Evolutionary conservation across 257 asterid species (phyloP), one percentile per base, ranked within the genome.

Genomic region (Salvia rosmarinus): DNA sequence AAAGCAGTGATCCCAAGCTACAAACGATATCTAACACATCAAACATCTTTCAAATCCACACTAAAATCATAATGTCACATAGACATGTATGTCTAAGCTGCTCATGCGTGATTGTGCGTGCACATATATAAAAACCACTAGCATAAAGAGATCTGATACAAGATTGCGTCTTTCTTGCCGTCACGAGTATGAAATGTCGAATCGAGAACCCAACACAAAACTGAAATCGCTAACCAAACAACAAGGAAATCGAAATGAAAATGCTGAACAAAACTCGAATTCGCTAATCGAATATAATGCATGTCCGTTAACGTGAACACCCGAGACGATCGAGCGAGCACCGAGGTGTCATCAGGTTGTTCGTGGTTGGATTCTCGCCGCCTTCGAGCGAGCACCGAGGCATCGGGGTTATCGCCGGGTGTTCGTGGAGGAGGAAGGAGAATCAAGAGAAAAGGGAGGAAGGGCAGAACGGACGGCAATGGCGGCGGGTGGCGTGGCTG

Each of bases 101-200:
- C 49, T 56, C 75, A 73, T 37, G 71, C 64, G 79, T 68, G 76
- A 42, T 69, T 64, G 70, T n/a, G 58, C 54, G 66, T 21, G 69
- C 68, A 62, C 69, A 74, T 58, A 51, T 57, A 75, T 14, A 68
- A 64, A 56, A 9, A 6, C 4, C 56, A 80, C 17, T 66, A n/a
- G 67, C 78, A 77, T 35, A 77, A 59, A 71, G 71, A 54, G 77
- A 60, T 32, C 49, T 34, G 76, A 73, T 25, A 71, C 20, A 71
- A 40, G 84, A 92, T 96, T 89, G n/a, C 96, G 74, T 88, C 94
- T 66, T 84, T 81, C 40, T 85, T 94, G 50, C 70, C 92, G 28
- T 52, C 89, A 85, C 21, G 86, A 86, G 71, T 78, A 57, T 21
- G 83, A 70, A 66, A 86, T 85, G 57, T 60, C 83, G 42, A 90